Evolutionary conservation across 208 protist species (phyloP), one percentile per base, ranked within the genome.

Genomic region (Wallacemonas sp.): DNA sequence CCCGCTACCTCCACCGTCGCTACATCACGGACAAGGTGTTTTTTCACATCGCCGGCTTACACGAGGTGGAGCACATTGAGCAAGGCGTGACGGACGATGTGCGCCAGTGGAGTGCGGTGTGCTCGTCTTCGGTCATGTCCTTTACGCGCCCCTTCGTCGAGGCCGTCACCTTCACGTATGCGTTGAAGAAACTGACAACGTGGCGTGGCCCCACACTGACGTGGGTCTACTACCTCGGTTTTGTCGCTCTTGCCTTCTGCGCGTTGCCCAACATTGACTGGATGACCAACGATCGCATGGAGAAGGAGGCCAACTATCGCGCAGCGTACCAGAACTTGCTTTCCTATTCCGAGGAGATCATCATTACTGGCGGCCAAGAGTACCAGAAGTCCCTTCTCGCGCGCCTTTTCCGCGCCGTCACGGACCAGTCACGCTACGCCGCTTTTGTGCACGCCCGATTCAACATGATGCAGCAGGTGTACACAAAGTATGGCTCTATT

Each of bases 71-170:
- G 34, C 62, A 86, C 55, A 54, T 91, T 1, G 86, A 95, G 47
- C 76, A 91, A 62, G 72, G 79, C 61, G 59, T 95, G 36, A 90
- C 85, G 17, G 70, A 84, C 41, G 86, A 93, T 44, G 77, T 91
- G 26, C 53, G 61, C 34, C 38, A 54, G 26, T 92, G 77, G 79
- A 53, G 82, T n/a, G 51, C n/a, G 5, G 44, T 67, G 26, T 41
- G 75, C 12, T 46, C 77, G 11, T 15, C 22, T 44, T 24, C 88
- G 17, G 86, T 79, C 56, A 80, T 49, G 28, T 71, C 73, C 56
- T 17, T 93, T n/a, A 64, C 83, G 15, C 74, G 78, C 11, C 79
- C 84, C 2, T 39, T 91, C 38, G 58, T 82, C 31, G 79, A 91
- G 41, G 71, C 77, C 21, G 17, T 80, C 22, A 56, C 72, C 31